These are phyloP conservation scores for Staphylotrichum longicolle DNA, from an alignment of 495 filamentous ascomycete genomes.

Conservation along the genomic window DNA sequence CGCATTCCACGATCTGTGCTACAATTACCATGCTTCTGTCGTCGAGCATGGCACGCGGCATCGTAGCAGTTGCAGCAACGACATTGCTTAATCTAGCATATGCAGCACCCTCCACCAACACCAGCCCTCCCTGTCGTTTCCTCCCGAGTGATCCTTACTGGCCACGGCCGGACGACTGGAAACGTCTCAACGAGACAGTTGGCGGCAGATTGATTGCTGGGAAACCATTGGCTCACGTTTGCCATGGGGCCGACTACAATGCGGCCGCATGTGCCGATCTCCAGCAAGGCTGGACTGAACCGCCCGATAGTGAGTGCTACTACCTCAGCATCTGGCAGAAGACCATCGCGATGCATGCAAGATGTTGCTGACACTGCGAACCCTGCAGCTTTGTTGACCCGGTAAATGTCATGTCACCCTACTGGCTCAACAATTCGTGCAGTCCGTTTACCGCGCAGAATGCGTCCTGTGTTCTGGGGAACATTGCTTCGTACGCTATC, in stretches of 20 bases:
- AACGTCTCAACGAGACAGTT: constrained; percentile 5
- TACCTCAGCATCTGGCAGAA: too few species aligned
- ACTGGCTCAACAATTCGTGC: constrained; percentile 52
- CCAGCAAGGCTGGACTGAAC: constrained; percentile 16
- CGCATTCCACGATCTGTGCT: too few species aligned
- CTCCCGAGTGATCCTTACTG: background rate
- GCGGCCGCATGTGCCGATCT: constrained; percentile 15
- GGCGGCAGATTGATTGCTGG: constrained; percentile 29
- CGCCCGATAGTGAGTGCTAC: constrained; percentile 16
- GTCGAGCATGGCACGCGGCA: too few species aligned
- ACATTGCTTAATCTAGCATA: background rate
- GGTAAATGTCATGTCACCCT: constrained; percentile 43
- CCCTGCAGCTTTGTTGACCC: constrained; percentile 19
- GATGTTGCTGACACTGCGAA: background rate
- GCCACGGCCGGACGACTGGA: background rate
- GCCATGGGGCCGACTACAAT: constrained; percentile 40
- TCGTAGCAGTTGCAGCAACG: background rate
- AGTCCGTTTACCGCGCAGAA: constrained; percentile 49
- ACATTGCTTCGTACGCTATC: constrained; percentile 54
- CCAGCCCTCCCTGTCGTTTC: background rate
- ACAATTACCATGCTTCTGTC: too few species aligned
- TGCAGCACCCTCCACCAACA: background rate
- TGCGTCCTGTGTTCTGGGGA: constrained; percentile 51
- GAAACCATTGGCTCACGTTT: constrained; percentile 37
- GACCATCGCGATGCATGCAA: too few species aligned